phyloP scores from a whole-genome alignment of 371 early-diverging fungal genomes.

The Mucor sp. region DNA sequence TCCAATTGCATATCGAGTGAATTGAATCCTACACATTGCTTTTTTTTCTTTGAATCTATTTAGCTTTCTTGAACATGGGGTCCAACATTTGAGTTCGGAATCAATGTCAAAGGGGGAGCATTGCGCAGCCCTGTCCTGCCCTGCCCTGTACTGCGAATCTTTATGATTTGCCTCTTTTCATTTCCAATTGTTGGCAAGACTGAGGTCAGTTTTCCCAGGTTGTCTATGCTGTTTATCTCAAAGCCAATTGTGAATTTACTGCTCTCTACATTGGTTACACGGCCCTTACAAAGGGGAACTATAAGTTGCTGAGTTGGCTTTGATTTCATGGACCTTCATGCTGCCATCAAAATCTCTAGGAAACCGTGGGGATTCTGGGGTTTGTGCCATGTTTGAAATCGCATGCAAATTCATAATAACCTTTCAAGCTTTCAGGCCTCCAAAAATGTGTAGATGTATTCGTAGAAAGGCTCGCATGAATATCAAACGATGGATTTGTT shows the following conservation, averaged over 20 bases:
- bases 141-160: too few species aligned
- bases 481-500: background rate
- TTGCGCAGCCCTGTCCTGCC: too few species aligned
- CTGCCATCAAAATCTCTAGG: background rate
- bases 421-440: too few species aligned
- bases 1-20: background rate
- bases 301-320: background rate
- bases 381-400: background rate
- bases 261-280: background rate
- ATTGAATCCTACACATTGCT: background rate
- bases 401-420: background rate
- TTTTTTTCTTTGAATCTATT: background rate
- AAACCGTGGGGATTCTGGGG: background rate
- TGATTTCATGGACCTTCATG: background rate
- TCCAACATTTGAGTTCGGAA: too few species aligned
- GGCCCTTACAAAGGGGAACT: background rate
- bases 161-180: too few species aligned
- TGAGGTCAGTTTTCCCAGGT: background rate
- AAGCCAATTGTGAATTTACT: background rate
- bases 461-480: background rate
- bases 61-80: too few species aligned
- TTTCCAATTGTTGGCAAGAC: too few species aligned
- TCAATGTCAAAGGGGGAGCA: too few species aligned
- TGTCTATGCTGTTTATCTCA: background rate
- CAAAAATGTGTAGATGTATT: too few species aligned